Conservation (phyloP, 768 basidiomycete species). For the Suillus bovinus region DNA sequence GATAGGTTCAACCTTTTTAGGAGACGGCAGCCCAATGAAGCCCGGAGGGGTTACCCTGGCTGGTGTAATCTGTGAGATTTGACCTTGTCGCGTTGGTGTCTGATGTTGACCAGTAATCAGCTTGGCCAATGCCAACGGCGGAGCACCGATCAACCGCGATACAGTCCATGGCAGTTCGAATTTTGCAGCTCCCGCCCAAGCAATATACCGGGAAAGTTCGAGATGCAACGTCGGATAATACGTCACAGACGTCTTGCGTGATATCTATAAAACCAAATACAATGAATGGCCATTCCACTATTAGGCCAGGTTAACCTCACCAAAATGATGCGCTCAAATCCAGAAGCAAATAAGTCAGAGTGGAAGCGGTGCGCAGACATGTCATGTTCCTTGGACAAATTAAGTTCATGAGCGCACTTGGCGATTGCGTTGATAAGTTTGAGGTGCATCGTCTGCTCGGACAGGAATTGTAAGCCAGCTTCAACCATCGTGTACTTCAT, state of each 20-base stretch:
- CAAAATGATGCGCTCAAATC: slow-evolving; percentile 86
- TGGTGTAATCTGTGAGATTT: slow-evolving; percentile 26
- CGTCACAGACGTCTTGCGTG: slow-evolving; percentile 90
- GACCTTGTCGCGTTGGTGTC: slow-evolving; percentile 14
- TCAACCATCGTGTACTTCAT: not conserved
- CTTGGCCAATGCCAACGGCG: slow-evolving; percentile 65
- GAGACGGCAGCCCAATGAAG: slow-evolving; percentile 37
- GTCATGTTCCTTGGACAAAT: slow-evolving; percentile 66
- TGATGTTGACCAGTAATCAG: slow-evolving; percentile 16
- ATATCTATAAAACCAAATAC: slow-evolving; percentile 54
- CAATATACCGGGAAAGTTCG: slow-evolving; percentile 87
- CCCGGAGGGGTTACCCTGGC: slow-evolving; percentile 21
- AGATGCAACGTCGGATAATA: slow-evolving; percentile 96
- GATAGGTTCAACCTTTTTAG: slow-evolving; percentile 45
- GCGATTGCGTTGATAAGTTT: slow-evolving; percentile 83
- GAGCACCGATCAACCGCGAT: slow-evolving; percentile 75
- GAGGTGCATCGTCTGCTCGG: slow-evolving; percentile 78
- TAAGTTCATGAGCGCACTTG: slow-evolving; percentile 61
- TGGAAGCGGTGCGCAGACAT: slow-evolving; percentile 85
- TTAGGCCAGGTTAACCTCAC: slow-evolving; percentile 44
- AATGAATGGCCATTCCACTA: not conserved
- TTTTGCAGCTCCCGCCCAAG: slow-evolving; percentile 60
- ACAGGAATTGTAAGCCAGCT: slow-evolving; percentile 12
- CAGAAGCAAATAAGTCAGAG: slow-evolving; percentile 83
- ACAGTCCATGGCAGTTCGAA: slow-evolving; percentile 83